Conservation (phyloP, 768 basidiomycete species). For the Psilocybe cubensis region DNA sequence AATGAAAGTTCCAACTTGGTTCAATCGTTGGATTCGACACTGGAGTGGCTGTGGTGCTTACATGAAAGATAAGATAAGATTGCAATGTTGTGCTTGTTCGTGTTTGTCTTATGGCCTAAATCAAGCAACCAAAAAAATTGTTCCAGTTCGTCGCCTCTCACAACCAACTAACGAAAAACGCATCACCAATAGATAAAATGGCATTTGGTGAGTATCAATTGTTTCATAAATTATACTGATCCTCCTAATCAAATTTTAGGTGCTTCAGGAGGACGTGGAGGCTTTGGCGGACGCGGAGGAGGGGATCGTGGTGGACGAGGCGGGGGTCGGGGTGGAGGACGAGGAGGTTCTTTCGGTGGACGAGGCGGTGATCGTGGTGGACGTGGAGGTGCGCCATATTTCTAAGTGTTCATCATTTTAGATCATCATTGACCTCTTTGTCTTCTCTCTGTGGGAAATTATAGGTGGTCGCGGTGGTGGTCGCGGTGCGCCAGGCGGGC, state of each 20-base stretch:
- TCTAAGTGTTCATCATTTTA: conserved; percentile 1
- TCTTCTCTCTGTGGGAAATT: conserved; percentile 6
- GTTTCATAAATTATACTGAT: neutral
- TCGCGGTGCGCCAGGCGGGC: conserved; percentile 33
- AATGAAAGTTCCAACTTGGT: too few species aligned
- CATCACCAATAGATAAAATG: conserved; percentile 26
- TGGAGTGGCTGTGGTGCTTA: neutral
- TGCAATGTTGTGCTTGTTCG: conserved; percentile 6
- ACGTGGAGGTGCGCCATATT: conserved; percentile 39
- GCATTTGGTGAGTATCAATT: conserved; percentile 31
- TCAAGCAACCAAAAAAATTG: conserved; percentile 22
- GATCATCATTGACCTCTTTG: neutral
- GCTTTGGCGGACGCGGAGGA: conserved; percentile 59
- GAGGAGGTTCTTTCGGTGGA: conserved; percentile 44
- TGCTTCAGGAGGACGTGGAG: conserved; percentile 77
- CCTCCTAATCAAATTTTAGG: conserved; percentile 27
- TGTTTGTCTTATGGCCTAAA: conserved; percentile 15
- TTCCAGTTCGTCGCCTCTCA: conserved; percentile 10
- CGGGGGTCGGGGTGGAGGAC: conserved; percentile 39
- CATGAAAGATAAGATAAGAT: conserved; percentile 17
- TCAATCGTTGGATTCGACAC: too few species aligned
- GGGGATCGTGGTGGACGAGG: conserved; percentile 37
- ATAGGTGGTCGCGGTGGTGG: conserved; percentile 25
- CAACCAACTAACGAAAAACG: conserved; percentile 15
- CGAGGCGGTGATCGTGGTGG: conserved; percentile 45